Conservation (phyloP, 2,329 filamentous ascomycete genomes). For the Scedosporium apiospermum region DNA sequence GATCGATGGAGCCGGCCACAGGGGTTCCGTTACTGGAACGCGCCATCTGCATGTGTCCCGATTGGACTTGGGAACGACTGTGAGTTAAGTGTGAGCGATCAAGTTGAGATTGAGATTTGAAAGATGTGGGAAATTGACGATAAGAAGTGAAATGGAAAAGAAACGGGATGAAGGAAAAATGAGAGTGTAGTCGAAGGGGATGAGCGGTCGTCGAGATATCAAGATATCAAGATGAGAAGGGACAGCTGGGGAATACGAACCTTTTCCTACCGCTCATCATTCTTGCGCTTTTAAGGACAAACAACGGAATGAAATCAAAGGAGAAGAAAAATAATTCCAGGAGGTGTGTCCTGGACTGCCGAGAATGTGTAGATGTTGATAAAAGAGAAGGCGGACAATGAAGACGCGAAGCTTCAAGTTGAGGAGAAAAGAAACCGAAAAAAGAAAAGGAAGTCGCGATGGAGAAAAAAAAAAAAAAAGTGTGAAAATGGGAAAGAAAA, state of each 20-base stretch:
- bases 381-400: not conserved
- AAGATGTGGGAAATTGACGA: not conserved
- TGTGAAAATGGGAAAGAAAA: constrained; percentile 2
- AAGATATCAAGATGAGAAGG: not conserved
- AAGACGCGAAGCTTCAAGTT: not conserved
- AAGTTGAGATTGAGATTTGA: not conserved
- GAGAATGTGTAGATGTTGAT: not conserved
- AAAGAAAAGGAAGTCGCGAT: constrained; percentile 5
- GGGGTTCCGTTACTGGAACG: not conserved
- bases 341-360: no score
- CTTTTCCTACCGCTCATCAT: constrained; percentile 1
- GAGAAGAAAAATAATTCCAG: not conserved
- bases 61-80: not conserved
- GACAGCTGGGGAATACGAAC: not conserved
- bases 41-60: not conserved
- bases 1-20: not conserved
- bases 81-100: not conserved
- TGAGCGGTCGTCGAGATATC: not conserved
- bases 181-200: not conserved
- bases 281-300: not conserved
- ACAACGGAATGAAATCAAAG: constrained; percentile 1
- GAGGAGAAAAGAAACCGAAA: constrained; percentile 4
- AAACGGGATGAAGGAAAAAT: not conserved
- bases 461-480: constrained; percentile 7
- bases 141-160: not conserved